Conservation (phyloP, 2,329 filamentous ascomycete species). For the Neonectria magnoliae region DNA sequence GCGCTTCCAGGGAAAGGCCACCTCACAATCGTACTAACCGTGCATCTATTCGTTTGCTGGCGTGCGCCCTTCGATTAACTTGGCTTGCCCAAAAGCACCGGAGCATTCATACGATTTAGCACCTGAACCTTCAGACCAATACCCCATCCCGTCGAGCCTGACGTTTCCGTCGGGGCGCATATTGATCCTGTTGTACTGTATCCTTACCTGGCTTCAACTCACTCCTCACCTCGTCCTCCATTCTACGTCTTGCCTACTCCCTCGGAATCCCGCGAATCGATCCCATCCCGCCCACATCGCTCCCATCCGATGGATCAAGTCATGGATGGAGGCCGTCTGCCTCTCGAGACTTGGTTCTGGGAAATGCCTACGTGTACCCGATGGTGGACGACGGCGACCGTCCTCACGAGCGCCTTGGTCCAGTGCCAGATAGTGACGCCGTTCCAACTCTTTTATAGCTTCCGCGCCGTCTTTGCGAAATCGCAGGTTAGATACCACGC, state of each 20-base stretch:
- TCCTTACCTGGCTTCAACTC: not conserved
- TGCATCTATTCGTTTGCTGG: not conserved
- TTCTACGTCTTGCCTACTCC: constrained; percentile 3
- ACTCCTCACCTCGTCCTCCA: constrained; percentile 2
- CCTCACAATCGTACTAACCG: constrained; percentile 16
- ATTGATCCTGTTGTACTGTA: not conserved
- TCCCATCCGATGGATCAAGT: constrained; percentile 63
- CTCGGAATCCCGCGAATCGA: constrained; percentile 2
- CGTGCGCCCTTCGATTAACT: constrained; percentile 5
- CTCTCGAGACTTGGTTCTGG: constrained; percentile 97
- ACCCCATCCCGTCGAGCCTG: not conserved
- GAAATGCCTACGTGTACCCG: constrained; percentile 97
- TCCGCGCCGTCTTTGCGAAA: constrained; percentile 88
- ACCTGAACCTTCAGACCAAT: not conserved
- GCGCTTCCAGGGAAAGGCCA: constrained; percentile 20
- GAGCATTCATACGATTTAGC: not conserved
- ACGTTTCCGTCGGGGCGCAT: not conserved
- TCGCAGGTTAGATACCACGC: constrained; percentile 73
- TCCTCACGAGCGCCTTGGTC: constrained; percentile 86
- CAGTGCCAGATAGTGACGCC: constrained; percentile 93
- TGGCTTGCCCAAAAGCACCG: not conserved
- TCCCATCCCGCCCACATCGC: not conserved
- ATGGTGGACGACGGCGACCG: constrained; percentile 95
- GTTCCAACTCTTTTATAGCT: constrained; percentile 97
- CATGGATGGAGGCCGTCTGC: constrained; percentile 72